Conservation (phyloP, 2,329 filamentous ascomycete species). For the Hypocrella siamensis region DNA sequence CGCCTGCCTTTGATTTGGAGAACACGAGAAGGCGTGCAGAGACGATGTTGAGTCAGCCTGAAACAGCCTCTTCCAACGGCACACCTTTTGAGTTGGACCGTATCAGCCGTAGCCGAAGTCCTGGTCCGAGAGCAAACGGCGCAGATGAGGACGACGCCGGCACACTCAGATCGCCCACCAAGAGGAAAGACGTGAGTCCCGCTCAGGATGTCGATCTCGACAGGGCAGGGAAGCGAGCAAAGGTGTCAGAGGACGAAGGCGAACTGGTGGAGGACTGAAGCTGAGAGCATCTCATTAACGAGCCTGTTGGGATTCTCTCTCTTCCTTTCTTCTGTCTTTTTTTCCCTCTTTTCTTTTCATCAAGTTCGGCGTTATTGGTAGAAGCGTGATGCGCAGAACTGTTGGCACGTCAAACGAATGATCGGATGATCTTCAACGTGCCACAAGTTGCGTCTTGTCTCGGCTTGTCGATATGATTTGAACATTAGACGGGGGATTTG, state of each 20-base stretch:
- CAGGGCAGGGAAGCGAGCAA: constrained; percentile 26
- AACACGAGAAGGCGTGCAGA: constrained; percentile 36
- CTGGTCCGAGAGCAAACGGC: constrained; percentile 23
- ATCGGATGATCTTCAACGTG: too few relatives aligned
- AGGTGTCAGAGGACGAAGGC: constrained; percentile 31
- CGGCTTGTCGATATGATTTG: too few relatives aligned
- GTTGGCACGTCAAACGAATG: too few relatives aligned
- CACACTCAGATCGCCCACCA: constrained; percentile 19
- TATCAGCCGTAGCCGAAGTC: constrained; percentile 35
- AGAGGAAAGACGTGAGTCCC: constrained; percentile 25
- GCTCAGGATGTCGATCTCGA: constrained; percentile 16
- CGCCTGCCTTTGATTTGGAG: constrained; percentile 40
- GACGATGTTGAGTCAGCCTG: constrained; percentile 22
- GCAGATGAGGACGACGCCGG: constrained; percentile 11
- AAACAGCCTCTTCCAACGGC: constrained; percentile 29
- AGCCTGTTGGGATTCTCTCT: constrained; percentile 1
- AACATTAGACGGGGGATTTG: too few relatives aligned
- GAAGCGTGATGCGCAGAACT: too few relatives aligned
- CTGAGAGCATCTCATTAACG: neutral
- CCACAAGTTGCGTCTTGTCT: too few relatives aligned
- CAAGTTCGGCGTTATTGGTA: neutral
- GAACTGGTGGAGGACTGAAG: constrained; percentile 23
- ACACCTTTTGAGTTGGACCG: constrained; percentile 32
- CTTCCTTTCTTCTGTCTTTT: neutral
- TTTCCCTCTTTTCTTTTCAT: neutral